Evolutionary conservation across 208 protist genomes (phyloP), one percentile per base, ranked within the genome.

Genomic region (Trypanosoma scelopori): DNA sequence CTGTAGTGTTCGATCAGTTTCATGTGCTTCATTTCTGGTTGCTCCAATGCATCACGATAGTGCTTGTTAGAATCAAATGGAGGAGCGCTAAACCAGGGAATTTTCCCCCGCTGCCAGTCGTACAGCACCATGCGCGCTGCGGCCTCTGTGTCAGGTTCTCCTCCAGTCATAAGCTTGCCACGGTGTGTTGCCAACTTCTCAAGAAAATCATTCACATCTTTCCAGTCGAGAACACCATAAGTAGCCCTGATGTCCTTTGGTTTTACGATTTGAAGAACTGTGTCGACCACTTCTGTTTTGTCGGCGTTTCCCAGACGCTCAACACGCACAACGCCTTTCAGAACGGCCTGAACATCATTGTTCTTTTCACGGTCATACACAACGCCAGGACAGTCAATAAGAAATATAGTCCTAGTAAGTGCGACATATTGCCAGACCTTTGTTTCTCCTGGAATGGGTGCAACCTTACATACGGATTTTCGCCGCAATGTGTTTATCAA

Each of bases 361-460:
- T 99, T 98, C 5, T 82, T 82, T 60, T 92, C 87, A 1, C 81
- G 73, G 53, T 95, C 82, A 71, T 98, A 96, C 20, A 99, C 96
- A 6, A 99, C 94, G 73, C 99, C 99, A 23, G 99, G 99, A 78
- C 98, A 99, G 87, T 99, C 99, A 68, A 99, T 99, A 5, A 99
- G 79, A 70, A 98, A 99, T 59, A 99, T 99, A 51, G 81, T 83
- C 46, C 95, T 88, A 46, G 98, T 99, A 15, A 99, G 86, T 2
- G 97, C 97, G 35, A 99, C 97, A 80, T 99, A 99, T 82, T 99
- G 98, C 99, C 99, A 99, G 25, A 99, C 98, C 71, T 99, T 99
- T n/a, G 99, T 99, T 78, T 99, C 97, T 37, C 99, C 99, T 11
- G 99, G 98, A 70, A 99, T 98, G 7, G 99, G 99, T 0, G 99